Evolutionary conservation across 1,284 basidiomycete species (phyloP), one percentile per base, ranked within the genome.

Genomic region (Sporisorium sorghi): DNA sequence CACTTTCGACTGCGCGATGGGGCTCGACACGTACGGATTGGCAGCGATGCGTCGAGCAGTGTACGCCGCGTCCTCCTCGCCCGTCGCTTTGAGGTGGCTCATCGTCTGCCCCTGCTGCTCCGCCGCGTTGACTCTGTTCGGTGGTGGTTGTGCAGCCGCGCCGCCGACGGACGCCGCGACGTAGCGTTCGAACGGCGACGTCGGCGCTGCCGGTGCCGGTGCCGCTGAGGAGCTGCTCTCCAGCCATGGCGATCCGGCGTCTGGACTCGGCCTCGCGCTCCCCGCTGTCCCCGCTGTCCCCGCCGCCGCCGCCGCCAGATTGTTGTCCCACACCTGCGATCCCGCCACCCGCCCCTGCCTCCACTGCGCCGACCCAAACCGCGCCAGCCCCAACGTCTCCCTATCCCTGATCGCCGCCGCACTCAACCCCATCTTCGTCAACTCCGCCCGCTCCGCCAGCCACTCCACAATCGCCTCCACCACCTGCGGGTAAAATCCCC

Each of bases 401-500:
- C 48, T 37, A 32, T 73, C 70, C 2, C 70, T 10, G 15, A 73
- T 58, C 26, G 70, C 70, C 3, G 64, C 70, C 3, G 70, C 70
- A 30, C 64, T 61, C 6, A 70, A 14, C 6, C 73, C 63, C 58
- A 67, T 56, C 49, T 66, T 70, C n/a, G 62, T 60, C 39, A 73
- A 39, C 40, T 67, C 48, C 2, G 35, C 23, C 19, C 67, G 19
- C 30, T 74, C 63, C 14, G 42, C 35, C 12, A 78, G 33, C 77
- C 77, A 79, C 28, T 64, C 51, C 5, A 71, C 48, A 21, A 79
- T 77, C 21, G 63, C 58, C 17, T 61, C 63, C 1, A 81, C 77
- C 14, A 79, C 69, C 47, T 78, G 72, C n/a, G 69, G 73, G 53
- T 73, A 78, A 44, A 75, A 63, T 7, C 71, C 72, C 15, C 65